Percentiles rank a stretch among this genome's conserved stretches.
These are phyloP conservation scores for Beauveria sp. DNA, from an alignment of 2,329 filamentous ascomycete genomes.

Conservation along the genomic window DNA sequence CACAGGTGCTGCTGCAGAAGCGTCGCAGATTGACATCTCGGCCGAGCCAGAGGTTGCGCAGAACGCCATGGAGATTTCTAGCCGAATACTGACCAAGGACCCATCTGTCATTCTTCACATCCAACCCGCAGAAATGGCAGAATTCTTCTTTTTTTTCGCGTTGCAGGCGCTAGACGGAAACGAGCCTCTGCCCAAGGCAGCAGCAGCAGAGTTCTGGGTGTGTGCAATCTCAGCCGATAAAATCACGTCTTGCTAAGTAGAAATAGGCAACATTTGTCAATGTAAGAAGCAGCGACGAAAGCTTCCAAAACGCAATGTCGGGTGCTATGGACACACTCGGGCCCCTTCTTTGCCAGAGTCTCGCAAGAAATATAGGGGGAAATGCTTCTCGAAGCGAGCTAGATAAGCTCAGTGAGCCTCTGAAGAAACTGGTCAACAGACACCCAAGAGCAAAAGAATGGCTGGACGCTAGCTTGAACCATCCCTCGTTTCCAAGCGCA, in stretches of 20 bases:
- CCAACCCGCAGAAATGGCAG: slow-evolving; percentile 48
- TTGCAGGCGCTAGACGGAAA: slow-evolving; percentile 61
- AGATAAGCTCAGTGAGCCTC: slow-evolving; percentile 60
- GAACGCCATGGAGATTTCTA: slow-evolving; percentile 64
- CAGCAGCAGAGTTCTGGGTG: slow-evolving; percentile 71
- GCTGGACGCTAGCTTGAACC: slow-evolving; percentile 53
- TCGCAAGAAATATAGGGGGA: slow-evolving; percentile 61
- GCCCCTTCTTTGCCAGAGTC: slow-evolving; percentile 48
- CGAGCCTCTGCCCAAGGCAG: slow-evolving; percentile 68
- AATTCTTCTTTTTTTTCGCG: slow-evolving; percentile 64
- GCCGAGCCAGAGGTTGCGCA: slow-evolving; percentile 67
- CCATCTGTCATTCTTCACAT: slow-evolving; percentile 53
- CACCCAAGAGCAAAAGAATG: slow-evolving; percentile 50
- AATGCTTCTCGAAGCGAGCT: slow-evolving; percentile 64
- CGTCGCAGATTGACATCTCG: slow-evolving; percentile 47
- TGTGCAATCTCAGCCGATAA: slow-evolving; percentile 15
- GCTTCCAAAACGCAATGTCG: slow-evolving; percentile 27
- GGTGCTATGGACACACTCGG: slow-evolving; percentile 52
- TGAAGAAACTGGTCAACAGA: slow-evolving; percentile 58
- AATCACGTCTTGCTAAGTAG: neutral
- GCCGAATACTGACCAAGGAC: slow-evolving; percentile 54
- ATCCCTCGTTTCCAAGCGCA: slow-evolving; percentile 49
- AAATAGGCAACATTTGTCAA: slow-evolving; percentile 12
- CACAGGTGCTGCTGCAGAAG: neutral
- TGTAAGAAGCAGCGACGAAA: neutral